Percentiles rank a stretch among this genome's conserved stretches.
Evolutionary conservation across 257 asterid species (phyloP).

Genomic region (Paraleonurus japonicus): DNA sequence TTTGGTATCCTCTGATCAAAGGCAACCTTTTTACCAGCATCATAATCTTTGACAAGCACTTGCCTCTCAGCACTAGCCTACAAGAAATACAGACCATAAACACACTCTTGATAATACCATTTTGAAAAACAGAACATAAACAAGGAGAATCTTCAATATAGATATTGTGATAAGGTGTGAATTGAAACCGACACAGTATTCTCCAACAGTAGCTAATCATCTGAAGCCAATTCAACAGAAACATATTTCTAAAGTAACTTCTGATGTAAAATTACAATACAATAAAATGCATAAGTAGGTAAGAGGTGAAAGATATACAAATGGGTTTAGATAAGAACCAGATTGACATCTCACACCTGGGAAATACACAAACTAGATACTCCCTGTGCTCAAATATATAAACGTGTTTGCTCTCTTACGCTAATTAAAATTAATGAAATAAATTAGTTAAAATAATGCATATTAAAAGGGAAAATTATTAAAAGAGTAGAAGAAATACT

Average conservation of each 20-base stretch:
- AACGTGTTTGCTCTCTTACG: not conserved
- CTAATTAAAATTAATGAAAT: not conserved
- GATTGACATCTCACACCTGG: not conserved
- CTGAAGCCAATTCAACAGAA: slow-evolving; percentile 18
- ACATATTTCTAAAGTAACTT: not conserved
- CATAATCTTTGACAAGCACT: slow-evolving; percentile 89
- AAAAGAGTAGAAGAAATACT: not conserved
- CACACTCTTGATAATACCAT: slow-evolving; percentile 11
- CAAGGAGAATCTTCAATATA: slow-evolving; percentile 4
- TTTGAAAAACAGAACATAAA: slow-evolving; percentile 15
- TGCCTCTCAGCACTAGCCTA: slow-evolving; percentile 86
- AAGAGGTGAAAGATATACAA: not conserved
- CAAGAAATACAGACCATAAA: slow-evolving; percentile 17
- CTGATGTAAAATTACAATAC: not conserved
- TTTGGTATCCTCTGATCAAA: slow-evolving; percentile 69
- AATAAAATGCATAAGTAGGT: not conserved
- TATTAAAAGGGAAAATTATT: not conserved
- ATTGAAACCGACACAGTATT: slow-evolving; percentile 18
- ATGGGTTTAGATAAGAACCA: slow-evolving; percentile 7
- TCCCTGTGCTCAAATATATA: not conserved
- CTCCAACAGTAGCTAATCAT: slow-evolving; percentile 20
- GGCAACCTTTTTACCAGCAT: slow-evolving; percentile 65
- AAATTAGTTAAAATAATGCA: not conserved
- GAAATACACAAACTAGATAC: not conserved
- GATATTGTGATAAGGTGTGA: slow-evolving; percentile 10